phyloP scores from a whole-genome alignment of 176 grass and related monocot species.

The Aegilops bicornis region DNA sequence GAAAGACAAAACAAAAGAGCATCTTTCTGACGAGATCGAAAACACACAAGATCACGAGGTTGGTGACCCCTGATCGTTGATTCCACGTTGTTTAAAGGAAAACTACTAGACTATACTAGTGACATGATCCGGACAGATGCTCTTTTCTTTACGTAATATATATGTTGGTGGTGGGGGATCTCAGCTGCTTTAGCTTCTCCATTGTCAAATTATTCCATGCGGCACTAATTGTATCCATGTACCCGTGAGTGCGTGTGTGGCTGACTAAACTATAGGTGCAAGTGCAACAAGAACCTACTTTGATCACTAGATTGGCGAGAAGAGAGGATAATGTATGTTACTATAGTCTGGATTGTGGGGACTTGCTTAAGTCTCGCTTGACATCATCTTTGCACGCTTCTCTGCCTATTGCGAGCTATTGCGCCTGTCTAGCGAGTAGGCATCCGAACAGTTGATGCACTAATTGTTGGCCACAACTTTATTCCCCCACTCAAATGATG shows the following conservation, averaged over 20 bases:
- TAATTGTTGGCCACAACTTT: not conserved
- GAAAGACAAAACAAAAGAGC: not conserved
- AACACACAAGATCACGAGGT: not conserved
- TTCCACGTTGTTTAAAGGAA: not conserved
- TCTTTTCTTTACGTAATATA: not conserved
- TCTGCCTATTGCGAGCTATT: conserved; percentile 6
- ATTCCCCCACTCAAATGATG: not conserved
- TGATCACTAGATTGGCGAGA: not conserved
- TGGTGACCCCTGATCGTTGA: not conserved
- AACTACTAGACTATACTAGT: too few species aligned
- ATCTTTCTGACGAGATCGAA: not conserved
- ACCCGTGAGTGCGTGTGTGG: not conserved
- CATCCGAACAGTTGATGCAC: conserved; percentile 13
- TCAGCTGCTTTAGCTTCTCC: not conserved
- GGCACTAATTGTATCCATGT: not conserved
- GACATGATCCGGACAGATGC: not conserved
- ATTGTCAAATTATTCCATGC: conserved; percentile 31
- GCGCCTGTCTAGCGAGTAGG: not conserved
- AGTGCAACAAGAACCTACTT: conserved; percentile 16
- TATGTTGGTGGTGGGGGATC: not conserved
- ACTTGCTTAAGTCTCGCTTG: not conserved
- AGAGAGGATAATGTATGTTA: not conserved
- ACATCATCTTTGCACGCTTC: conserved; percentile 12
- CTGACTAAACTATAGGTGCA: not conserved
- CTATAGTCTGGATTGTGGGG: not conserved